Conservation (phyloP, 83 land plant species). For the Thuja plicata region DNA sequence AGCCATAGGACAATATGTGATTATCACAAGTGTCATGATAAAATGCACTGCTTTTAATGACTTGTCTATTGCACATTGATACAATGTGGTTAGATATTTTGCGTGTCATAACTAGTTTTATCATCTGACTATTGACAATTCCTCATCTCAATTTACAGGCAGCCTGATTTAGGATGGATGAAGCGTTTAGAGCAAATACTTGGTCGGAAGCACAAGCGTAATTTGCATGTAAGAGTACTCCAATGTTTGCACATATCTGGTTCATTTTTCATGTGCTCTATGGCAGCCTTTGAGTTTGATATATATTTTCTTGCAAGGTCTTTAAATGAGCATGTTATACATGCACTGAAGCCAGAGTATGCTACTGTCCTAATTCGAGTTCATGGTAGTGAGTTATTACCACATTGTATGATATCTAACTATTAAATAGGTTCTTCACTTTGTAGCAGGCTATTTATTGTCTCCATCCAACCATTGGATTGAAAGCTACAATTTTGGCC, state of each 20-base stretch:
- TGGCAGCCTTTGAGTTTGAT: neutral
- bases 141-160: slow-evolving; percentile 37
- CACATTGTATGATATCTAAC: neutral
- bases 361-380: neutral
- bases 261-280: slow-evolving; percentile 14
- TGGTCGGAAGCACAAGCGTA: slow-evolving; percentile 90
- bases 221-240: slow-evolving; percentile 71
- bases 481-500: slow-evolving; percentile 77
- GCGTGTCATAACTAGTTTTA: neutral
- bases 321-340: neutral
- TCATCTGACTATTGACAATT: neutral
- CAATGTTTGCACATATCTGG: neutral
- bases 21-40: no score
- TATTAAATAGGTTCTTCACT: neutral
- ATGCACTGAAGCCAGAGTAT: neutral
- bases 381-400: neutral
- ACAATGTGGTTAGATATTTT: neutral
- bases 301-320: neutral
- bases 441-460: slow-evolving; percentile 81
- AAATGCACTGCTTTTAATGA: neutral
- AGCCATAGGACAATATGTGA: no score
- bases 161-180: slow-evolving; percentile 98
- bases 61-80: neutral
- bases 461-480: slow-evolving; percentile 83
- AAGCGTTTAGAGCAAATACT: slow-evolving; percentile 89